These are phyloP conservation scores for Xylariaceae sp. DNA, from an alignment of 2,329 filamentous ascomycete genomes.

Conservation along the genomic window DNA sequence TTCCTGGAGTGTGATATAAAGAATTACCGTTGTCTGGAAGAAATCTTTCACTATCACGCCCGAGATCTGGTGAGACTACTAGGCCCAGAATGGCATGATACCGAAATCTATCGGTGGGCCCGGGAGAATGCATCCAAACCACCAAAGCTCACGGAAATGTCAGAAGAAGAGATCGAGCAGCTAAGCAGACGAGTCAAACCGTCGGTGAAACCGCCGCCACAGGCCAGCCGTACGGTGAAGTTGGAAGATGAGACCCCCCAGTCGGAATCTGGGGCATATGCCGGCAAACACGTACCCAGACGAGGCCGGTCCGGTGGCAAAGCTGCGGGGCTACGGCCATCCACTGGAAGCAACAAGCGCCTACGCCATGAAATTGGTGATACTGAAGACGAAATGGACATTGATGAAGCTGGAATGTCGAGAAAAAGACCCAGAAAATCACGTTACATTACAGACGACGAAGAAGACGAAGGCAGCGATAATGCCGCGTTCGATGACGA, in stretches of 20 bases:
- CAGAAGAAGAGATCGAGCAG: conserved; percentile 25
- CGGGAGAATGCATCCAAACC: conserved; percentile 27
- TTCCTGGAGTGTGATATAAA: conserved; percentile 40
- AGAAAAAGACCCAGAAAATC: conserved; percentile 29
- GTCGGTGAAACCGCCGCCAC: background rate
- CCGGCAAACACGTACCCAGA: conserved; percentile 23
- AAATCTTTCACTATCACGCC: conserved; percentile 43
- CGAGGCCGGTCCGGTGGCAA: conserved; percentile 39
- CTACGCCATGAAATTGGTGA: conserved; percentile 30
- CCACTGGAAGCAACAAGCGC: conserved; percentile 41
- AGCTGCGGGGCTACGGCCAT: conserved; percentile 40
- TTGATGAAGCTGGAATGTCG: conserved; percentile 26
- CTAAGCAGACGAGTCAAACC: conserved; percentile 27
- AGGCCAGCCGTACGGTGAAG: conserved; percentile 3
- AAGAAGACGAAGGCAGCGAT: conserved; percentile 21
- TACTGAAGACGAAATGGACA: conserved; percentile 36
- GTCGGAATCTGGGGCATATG: conserved; percentile 13
- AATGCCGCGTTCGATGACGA: conserved; percentile 18
- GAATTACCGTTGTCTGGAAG: conserved; percentile 31
- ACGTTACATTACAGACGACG: conserved; percentile 22
- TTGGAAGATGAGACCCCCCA: conserved; percentile 17
- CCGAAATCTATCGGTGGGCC: conserved; percentile 29
- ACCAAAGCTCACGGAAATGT: conserved; percentile 24
- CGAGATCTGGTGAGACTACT: conserved; percentile 32
- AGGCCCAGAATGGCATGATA: conserved; percentile 30